These are phyloP conservation scores for Clarireedia hainanense DNA, from an alignment of 2,329 filamentous ascomycete species.

Conservation along the genomic window DNA sequence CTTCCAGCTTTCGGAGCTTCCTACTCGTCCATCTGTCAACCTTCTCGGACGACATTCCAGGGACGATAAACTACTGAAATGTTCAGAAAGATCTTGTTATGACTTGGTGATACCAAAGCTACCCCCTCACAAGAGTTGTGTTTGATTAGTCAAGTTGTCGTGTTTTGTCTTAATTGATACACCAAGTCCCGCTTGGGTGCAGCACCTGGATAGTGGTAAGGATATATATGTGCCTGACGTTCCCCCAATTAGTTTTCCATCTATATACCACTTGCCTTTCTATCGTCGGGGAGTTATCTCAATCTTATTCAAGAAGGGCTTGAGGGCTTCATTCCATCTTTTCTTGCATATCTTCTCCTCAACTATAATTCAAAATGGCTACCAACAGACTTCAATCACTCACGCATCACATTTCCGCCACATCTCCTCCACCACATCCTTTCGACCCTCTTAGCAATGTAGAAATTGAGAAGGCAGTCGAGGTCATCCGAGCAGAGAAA, in stretches of 20 bases:
- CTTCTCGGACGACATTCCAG: not conserved
- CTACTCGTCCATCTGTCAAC: not conserved
- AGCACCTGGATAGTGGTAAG: constrained; percentile 5
- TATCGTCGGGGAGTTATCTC: not conserved
- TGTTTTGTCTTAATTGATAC: constrained; percentile 25
- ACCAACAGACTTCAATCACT: constrained; percentile 54
- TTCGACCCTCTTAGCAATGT: constrained; percentile 66
- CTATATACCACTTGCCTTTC: not conserved
- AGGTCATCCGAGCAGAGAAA: constrained; percentile 61
- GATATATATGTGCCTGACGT: constrained; percentile 15
- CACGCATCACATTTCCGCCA: constrained; percentile 51
- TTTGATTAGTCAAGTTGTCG: constrained; percentile 1
- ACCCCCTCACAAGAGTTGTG: not conserved
- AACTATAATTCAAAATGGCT: constrained; percentile 3
- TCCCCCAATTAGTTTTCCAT: constrained; percentile 4
- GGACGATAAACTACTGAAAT: not conserved
- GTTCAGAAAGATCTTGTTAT: not conserved
- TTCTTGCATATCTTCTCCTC: not conserved
- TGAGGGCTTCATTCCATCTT: not conserved
- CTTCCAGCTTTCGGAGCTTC: not conserved
- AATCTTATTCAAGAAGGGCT: not conserved
- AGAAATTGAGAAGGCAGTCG: constrained; percentile 67
- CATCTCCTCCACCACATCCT: constrained; percentile 52
- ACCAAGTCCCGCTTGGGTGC: constrained; percentile 19
- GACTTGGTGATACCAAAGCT: not conserved